These are phyloP conservation scores for Ilex paraguariensis DNA, from an alignment of 305 asterid species.

Conservation along the genomic window DNA sequence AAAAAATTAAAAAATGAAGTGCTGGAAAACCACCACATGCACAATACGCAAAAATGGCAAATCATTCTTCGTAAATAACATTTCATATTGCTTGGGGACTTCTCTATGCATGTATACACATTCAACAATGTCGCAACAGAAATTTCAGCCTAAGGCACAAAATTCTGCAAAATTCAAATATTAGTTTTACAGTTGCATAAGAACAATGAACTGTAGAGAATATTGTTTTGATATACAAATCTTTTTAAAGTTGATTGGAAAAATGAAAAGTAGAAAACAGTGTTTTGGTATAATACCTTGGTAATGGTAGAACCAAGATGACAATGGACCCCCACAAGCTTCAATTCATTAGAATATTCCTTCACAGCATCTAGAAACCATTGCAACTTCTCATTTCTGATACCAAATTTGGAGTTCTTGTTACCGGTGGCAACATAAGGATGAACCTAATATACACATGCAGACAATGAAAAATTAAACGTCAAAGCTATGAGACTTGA, in stretches of 20 bases:
- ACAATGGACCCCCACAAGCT: conserved; percentile 96
- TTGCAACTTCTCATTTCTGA: conserved; percentile 89
- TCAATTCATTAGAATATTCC: conserved; percentile 77
- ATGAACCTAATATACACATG: conserved; percentile 59
- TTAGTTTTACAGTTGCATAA: not conserved
- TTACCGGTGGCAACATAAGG: conserved; percentile 97
- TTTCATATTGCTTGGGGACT: too few species aligned
- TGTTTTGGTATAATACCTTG: conserved; percentile 39
- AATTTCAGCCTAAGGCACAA: too few species aligned
- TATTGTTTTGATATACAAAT: not conserved
- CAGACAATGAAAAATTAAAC: conserved; percentile 3
- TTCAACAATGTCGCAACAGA: too few species aligned
- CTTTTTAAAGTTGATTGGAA: too few species aligned
- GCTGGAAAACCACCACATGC: too few species aligned
- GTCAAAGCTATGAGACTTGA: too few species aligned
- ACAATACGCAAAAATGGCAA: too few species aligned
- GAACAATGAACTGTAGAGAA: not conserved
- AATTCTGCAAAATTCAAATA: too few species aligned
- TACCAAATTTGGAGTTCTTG: conserved; percentile 90
- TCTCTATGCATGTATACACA: too few species aligned
- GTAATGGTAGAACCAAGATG: conserved; percentile 97
- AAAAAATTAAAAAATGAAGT: too few species aligned
- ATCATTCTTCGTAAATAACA: too few species aligned
- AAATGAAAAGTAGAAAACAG: too few species aligned
- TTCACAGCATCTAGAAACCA: conserved; percentile 96